Percentiles rank a stretch among this genome's conserved stretches.
These are phyloP conservation scores for Vitis cinerea DNA, from an alignment of 164 flowering plant genomes.

Conservation along the genomic window DNA sequence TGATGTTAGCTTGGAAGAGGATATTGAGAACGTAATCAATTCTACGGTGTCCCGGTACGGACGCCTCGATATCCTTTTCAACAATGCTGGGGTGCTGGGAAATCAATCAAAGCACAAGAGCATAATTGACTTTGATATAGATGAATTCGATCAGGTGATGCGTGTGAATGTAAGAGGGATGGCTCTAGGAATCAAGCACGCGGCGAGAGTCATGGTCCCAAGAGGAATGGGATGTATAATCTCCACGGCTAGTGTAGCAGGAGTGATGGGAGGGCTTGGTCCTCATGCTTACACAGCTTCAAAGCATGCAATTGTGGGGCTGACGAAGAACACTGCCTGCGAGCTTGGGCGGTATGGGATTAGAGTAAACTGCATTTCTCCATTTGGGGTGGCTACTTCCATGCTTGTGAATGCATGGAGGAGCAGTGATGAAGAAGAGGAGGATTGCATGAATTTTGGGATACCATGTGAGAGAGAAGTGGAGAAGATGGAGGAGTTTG, in stretches of 20 bases:
- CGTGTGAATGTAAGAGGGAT: conserved; percentile 63
- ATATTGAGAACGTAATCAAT: conserved; percentile 43
- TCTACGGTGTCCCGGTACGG: conserved; percentile 49
- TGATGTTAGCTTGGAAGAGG: conserved; percentile 67
- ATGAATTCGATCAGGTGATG: conserved; percentile 70
- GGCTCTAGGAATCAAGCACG: conserved; percentile 81
- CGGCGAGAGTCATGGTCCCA: conserved; percentile 70
- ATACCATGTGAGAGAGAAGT: conserved; percentile 44
- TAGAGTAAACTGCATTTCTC: conserved; percentile 87
- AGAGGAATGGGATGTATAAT: conserved; percentile 63
- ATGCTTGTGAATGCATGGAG: conserved; percentile 82
- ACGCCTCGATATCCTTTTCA: conserved; percentile 69
- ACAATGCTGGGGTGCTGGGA: conserved; percentile 86
- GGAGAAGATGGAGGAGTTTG: conserved; percentile 77
- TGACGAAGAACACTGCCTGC: conserved; percentile 77
- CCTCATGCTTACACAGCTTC: conserved; percentile 87
- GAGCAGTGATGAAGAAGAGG: conserved; percentile 25
- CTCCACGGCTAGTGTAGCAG: conserved; percentile 77
- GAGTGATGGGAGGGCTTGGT: conserved; percentile 76
- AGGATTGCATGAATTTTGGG: conserved; percentile 25
- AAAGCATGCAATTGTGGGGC: conserved; percentile 81
- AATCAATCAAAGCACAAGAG: conserved; percentile 66
- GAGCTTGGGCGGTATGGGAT: conserved; percentile 80
- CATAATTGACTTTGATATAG: conserved; percentile 59
- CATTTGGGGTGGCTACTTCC: conserved; percentile 82